A percentile compares a stretch with the other conserved stretches of the same genome.
Evolutionary conservation across 352 stramenopile species (phyloP).

Genomic region (Phytophthora litchii): DNA sequence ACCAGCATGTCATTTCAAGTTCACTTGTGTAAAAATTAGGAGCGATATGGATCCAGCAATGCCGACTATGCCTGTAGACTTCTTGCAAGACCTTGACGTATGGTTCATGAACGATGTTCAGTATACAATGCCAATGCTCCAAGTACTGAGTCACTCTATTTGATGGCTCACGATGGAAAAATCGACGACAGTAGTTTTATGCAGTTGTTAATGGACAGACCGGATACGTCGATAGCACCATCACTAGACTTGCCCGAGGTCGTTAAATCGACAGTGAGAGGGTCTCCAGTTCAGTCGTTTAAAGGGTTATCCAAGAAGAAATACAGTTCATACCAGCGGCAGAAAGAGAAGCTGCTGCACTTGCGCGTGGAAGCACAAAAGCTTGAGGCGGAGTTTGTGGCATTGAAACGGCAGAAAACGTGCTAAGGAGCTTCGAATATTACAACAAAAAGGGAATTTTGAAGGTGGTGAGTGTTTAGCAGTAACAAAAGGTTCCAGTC

Average conservation of each 20-base stretch:
- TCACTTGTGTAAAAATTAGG: too few relatives aligned
- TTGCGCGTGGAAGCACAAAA: conserved; percentile 27
- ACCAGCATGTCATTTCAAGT: too few relatives aligned
- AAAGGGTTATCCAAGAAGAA: conserved; percentile 29
- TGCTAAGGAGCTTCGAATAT: too few relatives aligned
- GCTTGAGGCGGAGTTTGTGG: conserved; percentile 24
- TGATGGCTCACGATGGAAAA: too few relatives aligned
- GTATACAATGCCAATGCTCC: background rate
- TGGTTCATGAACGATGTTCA: conserved; percentile 25
- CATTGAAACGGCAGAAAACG: conserved; percentile 26
- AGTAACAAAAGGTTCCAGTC: background rate
- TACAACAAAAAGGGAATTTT: conserved; percentile 22
- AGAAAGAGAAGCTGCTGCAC: conserved; percentile 44
- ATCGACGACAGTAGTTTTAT: too few relatives aligned
- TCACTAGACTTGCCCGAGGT: conserved; percentile 11
- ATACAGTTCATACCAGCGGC: conserved; percentile 40
- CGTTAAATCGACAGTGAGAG: background rate
- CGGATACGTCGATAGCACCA: too few relatives aligned
- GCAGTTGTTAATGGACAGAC: too few relatives aligned
- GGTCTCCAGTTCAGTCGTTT: background rate
- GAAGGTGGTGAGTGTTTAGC: too few relatives aligned
- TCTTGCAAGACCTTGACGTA: conserved; percentile 36
- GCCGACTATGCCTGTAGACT: conserved; percentile 23
- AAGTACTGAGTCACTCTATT: too few relatives aligned
- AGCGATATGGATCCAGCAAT: conserved; percentile 28